These are phyloP conservation scores for Ilyonectria robusta DNA, from an alignment of 2,329 filamentous ascomycete species.

Conservation along the genomic window DNA sequence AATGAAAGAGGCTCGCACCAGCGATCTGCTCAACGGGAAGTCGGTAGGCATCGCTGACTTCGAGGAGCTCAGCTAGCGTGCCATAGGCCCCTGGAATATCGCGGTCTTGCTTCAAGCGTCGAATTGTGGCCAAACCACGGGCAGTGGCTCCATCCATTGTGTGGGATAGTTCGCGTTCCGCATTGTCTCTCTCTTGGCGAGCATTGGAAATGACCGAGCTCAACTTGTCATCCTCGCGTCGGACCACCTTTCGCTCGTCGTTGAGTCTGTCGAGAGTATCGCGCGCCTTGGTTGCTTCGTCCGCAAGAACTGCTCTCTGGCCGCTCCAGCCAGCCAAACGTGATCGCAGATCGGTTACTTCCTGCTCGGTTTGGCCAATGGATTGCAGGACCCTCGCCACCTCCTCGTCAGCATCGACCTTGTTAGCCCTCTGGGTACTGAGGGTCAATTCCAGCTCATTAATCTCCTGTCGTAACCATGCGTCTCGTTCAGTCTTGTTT, in stretches of 20 bases:
- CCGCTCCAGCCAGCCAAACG: constrained; percentile 85
- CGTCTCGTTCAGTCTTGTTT: constrained; percentile 90
- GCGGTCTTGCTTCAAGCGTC: constrained; percentile 83
- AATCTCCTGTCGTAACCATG: constrained; percentile 85
- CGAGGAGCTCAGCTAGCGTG: constrained; percentile 92
- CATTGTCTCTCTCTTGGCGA: constrained; percentile 80
- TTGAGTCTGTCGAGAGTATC: constrained; percentile 83
- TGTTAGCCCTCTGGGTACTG: constrained; percentile 85
- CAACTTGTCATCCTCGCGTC: constrained; percentile 90
- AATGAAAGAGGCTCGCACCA: constrained; percentile 93
- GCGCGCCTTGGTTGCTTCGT: constrained; percentile 82
- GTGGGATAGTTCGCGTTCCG: constrained; percentile 83
- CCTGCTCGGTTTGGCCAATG: constrained; percentile 79
- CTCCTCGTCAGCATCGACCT: constrained; percentile 87
- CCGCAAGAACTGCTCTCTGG: constrained; percentile 78
- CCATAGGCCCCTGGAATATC: constrained; percentile 91
- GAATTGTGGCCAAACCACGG: constrained; percentile 87
- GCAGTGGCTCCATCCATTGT: constrained; percentile 93
- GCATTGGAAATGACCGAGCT: constrained; percentile 83
- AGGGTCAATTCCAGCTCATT: constrained; percentile 83
- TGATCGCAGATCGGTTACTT: constrained; percentile 78
- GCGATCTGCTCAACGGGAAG: constrained; percentile 94
- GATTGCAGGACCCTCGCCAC: constrained; percentile 79
- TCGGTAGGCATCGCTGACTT: constrained; percentile 87
- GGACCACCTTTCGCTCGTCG: constrained; percentile 89